Evolutionary conservation across 495 filamentous ascomycete genomes (phyloP).

Genomic region (Emericellopsis terricola): DNA sequence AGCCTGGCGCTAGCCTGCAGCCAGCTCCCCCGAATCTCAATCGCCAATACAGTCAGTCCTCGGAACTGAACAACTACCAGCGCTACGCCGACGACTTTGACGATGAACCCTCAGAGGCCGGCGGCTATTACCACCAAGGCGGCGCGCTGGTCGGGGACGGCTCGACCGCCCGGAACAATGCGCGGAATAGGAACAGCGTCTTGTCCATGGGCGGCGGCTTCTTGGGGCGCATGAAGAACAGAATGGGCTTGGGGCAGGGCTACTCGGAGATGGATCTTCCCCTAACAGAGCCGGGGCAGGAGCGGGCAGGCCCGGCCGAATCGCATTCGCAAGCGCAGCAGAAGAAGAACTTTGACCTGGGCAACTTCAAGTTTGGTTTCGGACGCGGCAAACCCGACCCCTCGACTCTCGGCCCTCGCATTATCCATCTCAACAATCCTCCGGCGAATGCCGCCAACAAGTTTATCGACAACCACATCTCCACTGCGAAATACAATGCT

Average conservation of each 20-base stretch:
- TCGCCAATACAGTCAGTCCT: conserved; percentile 63
- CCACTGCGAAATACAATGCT: conserved; percentile 94
- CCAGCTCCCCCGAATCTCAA: conserved; percentile 31
- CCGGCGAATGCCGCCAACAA: conserved; percentile 78
- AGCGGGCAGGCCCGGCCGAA: neutral
- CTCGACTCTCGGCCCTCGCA: conserved; percentile 73
- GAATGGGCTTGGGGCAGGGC: conserved; percentile 77
- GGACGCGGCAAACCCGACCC: conserved; percentile 72
- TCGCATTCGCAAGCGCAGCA: conserved; percentile 10
- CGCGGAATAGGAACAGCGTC: conserved; percentile 70
- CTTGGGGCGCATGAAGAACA: conserved; percentile 70
- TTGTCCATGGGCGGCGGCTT: conserved; percentile 73
- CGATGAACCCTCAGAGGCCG: conserved; percentile 59
- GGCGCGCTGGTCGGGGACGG: conserved; percentile 25
- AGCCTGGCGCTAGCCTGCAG: conserved; percentile 5
- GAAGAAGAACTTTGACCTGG: conserved; percentile 43
- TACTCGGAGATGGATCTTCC: conserved; percentile 98
- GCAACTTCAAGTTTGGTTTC: conserved; percentile 90
- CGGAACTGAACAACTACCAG: conserved; percentile 69
- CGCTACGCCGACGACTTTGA: conserved; percentile 74
- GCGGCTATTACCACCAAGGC: conserved; percentile 47
- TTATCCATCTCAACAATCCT: conserved; percentile 95
- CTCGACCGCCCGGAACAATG: conserved; percentile 26
- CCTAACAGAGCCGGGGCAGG: conserved; percentile 54
- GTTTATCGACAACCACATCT: conserved; percentile 90